A percentile compares a stretch with the other conserved stretches of the same genome.
phyloP scores from a whole-genome alignment of 257 asterid genomes.

The Jacaranda copaia region DNA sequence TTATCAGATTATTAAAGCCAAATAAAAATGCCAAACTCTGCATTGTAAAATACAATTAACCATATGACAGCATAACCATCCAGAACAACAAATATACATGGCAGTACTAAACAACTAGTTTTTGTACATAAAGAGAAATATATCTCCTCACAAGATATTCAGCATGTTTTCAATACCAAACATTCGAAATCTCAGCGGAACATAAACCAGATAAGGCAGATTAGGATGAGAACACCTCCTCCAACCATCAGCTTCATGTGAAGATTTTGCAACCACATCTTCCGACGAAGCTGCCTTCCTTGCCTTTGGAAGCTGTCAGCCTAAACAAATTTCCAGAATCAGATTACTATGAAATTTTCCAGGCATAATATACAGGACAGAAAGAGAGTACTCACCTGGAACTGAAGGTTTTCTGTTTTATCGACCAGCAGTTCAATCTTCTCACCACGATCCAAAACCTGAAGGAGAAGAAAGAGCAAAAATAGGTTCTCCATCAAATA shows the following conservation, averaged over 20 bases:
- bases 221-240: conserved; percentile 55
- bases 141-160: conserved; percentile 22
- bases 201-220: conserved; percentile 72
- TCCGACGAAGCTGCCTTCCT: conserved; percentile 90
- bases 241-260: conserved; percentile 83
- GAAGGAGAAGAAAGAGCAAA: conserved; percentile 30
- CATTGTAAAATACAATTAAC: conserved; percentile 30
- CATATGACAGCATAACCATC: conserved; percentile 24
- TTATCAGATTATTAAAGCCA: background rate
- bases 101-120: conserved; percentile 24
- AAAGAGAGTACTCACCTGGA: conserved; percentile 64
- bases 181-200: conserved; percentile 60
- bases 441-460: conserved; percentile 99
- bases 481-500: background rate
- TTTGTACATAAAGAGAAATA: conserved; percentile 36
- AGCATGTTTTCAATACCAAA: conserved; percentile 26
- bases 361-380: conserved; percentile 2
- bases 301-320: conserved; percentile 99
- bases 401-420: conserved; percentile 95
- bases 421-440: conserved; percentile 93
- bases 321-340: conserved; percentile 46
- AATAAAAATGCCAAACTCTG: conserved; percentile 26
- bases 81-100: conserved; percentile 38
- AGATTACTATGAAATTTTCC: conserved; percentile 15
- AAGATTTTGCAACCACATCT: conserved; percentile 96